These are phyloP conservation scores for Boechera stricta DNA, from an alignment of 345 rosid genomes.

Conservation along the genomic window DNA sequence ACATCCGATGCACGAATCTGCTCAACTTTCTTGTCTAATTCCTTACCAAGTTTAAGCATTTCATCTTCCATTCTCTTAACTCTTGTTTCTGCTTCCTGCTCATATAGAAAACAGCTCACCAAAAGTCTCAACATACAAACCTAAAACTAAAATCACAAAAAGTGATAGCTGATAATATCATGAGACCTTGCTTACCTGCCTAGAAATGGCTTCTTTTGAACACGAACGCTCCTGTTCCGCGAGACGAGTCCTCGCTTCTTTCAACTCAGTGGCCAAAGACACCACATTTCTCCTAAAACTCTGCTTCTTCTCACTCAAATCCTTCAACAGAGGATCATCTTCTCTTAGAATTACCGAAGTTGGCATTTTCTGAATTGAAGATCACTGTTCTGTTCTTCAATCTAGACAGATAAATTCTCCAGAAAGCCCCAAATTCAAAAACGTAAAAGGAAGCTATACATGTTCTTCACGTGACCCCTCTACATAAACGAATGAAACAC, in stretches of 20 bases:
- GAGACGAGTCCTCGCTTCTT: constrained; percentile 76
- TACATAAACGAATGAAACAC: constrained; percentile 11
- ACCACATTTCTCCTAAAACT: constrained; percentile 81
- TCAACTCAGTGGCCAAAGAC: constrained; percentile 85
- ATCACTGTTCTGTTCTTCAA: constrained; percentile 9
- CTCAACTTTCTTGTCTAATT: constrained; percentile 62
- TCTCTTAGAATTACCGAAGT: constrained; percentile 47
- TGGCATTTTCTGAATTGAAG: constrained; percentile 48
- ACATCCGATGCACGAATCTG: constrained; percentile 71
- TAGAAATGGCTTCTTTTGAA: constrained; percentile 68
- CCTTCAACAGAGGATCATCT: constrained; percentile 83
- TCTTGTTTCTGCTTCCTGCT: constrained; percentile 81
- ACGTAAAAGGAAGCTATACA: constrained; percentile 16
- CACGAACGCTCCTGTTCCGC: constrained; percentile 68
- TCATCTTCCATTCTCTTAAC: constrained; percentile 74
- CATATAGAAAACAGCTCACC: constrained; percentile 24
- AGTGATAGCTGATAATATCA: constrained; percentile 20
- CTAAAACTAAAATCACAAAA: constrained; percentile 5
- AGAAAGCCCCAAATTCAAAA: constrained; percentile 17
- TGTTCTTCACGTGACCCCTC: constrained; percentile 40
- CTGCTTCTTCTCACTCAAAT: constrained; percentile 90
- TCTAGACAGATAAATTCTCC: constrained; percentile 1
- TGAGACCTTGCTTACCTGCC: constrained; percentile 59
- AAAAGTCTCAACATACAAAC: constrained; percentile 44
- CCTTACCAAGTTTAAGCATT: constrained; percentile 51